phyloP scores from a whole-genome alignment of 2,329 filamentous ascomycete genomes.

The Emmonsiellopsis sp. region DNA sequence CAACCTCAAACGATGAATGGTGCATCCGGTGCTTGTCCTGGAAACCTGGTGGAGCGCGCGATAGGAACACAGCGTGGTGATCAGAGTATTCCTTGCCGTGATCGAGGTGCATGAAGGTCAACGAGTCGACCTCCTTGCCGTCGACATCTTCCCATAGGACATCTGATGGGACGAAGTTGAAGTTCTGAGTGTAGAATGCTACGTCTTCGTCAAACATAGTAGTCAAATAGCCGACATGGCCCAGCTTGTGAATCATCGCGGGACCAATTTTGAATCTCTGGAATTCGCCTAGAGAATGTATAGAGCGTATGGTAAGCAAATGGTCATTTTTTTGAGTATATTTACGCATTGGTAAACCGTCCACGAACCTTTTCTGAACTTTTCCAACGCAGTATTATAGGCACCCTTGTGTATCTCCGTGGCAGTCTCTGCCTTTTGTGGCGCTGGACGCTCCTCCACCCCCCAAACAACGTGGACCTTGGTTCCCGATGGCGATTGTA shows the following conservation, averaged over 20 bases:
- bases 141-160: conserved; percentile 18
- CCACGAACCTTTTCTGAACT: conserved; percentile 16
- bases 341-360: background rate
- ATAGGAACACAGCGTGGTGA: conserved; percentile 46
- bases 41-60: conserved; percentile 11
- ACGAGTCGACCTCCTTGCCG: conserved; percentile 19
- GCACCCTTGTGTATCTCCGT: conserved; percentile 13
- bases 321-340: background rate
- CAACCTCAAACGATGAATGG: conserved; percentile 42
- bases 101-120: conserved; percentile 43
- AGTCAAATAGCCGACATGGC: conserved; percentile 20
- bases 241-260: conserved; percentile 24
- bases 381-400: conserved; percentile 19
- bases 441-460: background rate
- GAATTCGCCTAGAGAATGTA: conserved; percentile 10
- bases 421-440: conserved; percentile 16
- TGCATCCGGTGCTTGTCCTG: conserved; percentile 31
- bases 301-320: background rate
- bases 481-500: conserved; percentile 32
- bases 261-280: conserved; percentile 21
- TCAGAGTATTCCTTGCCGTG: conserved; percentile 37
- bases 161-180: conserved; percentile 23
- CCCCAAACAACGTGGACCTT: conserved; percentile 32
- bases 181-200: conserved; percentile 20
- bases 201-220: conserved; percentile 17